These are phyloP conservation scores for Tremellales sp. DNA, from an alignment of 1,284 basidiomycete species.

Conservation along the genomic window DNA sequence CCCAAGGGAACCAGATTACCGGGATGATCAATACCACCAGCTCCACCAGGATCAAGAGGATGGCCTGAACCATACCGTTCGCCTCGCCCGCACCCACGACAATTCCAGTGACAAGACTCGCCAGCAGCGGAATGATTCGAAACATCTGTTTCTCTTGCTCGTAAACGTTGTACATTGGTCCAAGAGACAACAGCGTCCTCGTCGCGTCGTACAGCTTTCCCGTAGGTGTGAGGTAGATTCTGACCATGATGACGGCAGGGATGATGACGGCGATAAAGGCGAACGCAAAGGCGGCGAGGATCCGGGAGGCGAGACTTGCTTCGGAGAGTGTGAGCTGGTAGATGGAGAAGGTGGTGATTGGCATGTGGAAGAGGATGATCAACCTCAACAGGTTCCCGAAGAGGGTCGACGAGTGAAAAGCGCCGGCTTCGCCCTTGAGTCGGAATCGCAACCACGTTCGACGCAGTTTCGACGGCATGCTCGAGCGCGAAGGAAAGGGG, in stretches of 20 bases:
- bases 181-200: constrained; percentile 79
- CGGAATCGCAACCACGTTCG: constrained; percentile 46
- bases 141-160: constrained; percentile 88
- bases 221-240: constrained; percentile 72
- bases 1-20: constrained; percentile 93
- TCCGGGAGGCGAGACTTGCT: constrained; percentile 49
- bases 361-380: constrained; percentile 87
- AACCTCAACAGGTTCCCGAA: constrained; percentile 84
- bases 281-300: constrained; percentile 54
- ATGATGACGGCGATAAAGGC: constrained; percentile 71
- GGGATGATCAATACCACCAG: constrained; percentile 76
- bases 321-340: constrained; percentile 71
- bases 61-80: constrained; percentile 84
- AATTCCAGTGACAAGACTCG: constrained; percentile 72
- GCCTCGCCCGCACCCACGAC: constrained; percentile 84
- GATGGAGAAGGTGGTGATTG: constrained; percentile 83
- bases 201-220: constrained; percentile 93
- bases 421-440: constrained; percentile 47
- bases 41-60: constrained; percentile 81
- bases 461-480: constrained; percentile 19
- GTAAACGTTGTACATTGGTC: constrained; percentile 95
- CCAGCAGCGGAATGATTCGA: constrained; percentile 71
- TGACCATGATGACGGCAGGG: constrained; percentile 69
- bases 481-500: background rate
- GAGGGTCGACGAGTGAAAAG: constrained; percentile 47